phyloP scores from a whole-genome alignment of 495 filamentous ascomycete species.

The Barbatosphaeria neglecta region DNA sequence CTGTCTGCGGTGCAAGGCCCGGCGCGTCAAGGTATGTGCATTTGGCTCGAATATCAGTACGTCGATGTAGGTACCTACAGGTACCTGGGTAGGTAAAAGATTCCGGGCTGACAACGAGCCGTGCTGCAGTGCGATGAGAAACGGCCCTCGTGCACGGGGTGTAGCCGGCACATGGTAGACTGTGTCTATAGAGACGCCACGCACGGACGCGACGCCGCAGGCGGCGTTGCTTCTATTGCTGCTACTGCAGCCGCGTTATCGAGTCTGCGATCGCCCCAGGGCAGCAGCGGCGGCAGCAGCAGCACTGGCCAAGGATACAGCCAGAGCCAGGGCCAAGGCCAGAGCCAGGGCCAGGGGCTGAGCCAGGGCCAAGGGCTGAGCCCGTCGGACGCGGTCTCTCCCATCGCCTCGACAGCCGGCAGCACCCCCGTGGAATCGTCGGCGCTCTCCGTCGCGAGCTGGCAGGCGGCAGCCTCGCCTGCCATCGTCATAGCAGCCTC shows the following conservation, averaged over 20 bases:
- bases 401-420: background rate
- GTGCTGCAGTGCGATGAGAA: constrained; percentile 29
- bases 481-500: no score
- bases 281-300: constrained; percentile 1
- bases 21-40: constrained; percentile 21
- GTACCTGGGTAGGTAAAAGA: background rate
- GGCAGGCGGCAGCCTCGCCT: no score
- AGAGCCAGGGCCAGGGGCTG: no score
- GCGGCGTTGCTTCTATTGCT: background rate
- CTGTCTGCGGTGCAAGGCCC: constrained; percentile 22
- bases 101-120: constrained; percentile 8
- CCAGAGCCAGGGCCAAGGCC: no score
- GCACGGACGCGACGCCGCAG: background rate
- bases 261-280: background rate
- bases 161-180: constrained; percentile 23
- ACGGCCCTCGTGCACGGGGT: constrained; percentile 24
- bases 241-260: background rate
- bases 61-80: background rate
- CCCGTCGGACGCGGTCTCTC: background rate
- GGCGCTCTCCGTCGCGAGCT: no score
- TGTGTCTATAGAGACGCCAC: constrained; percentile 18
- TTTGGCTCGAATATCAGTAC: background rate
- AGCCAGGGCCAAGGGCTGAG: no score
- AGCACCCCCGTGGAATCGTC: no score
- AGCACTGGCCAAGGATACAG: no score